These are phyloP conservation scores for Lumnitzera littorea DNA, from an alignment of 345 rosid species.

Conservation along the genomic window DNA sequence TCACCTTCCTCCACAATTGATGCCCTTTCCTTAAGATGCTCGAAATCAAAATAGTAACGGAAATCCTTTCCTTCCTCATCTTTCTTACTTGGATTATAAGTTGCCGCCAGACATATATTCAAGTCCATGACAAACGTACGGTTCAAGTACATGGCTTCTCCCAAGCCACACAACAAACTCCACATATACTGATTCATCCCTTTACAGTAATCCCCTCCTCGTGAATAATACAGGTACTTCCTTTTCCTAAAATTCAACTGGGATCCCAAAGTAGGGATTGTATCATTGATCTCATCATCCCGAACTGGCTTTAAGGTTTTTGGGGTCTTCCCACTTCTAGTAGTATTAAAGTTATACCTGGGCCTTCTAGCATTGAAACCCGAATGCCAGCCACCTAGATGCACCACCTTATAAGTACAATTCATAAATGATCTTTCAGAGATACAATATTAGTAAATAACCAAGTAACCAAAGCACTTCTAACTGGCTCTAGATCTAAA, in stretches of 20 bases:
- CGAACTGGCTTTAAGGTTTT: constrained; percentile 18
- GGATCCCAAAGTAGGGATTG: constrained; percentile 52
- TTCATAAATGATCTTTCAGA: constrained; percentile 3
- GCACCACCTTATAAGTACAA: constrained; percentile 57
- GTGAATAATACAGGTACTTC: constrained; percentile 71
- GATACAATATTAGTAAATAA: no score
- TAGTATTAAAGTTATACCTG: constrained; percentile 22
- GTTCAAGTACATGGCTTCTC: constrained; percentile 91
- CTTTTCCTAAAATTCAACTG: constrained; percentile 62
- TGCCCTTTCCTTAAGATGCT: constrained; percentile 80
- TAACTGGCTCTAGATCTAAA: no score
- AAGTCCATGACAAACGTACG: constrained; percentile 89
- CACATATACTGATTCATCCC: constrained; percentile 94
- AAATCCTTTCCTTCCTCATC: constrained; percentile 91
- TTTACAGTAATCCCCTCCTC: constrained; percentile 90
- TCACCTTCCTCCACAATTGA: constrained; percentile 77
- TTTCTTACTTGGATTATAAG: constrained; percentile 53
- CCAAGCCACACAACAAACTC: constrained; percentile 95
- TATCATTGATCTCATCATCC: constrained; percentile 65
- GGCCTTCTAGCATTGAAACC: constrained; percentile 72
- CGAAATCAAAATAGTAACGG: constrained; percentile 79
- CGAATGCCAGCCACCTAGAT: constrained; percentile 73
- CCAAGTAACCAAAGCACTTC: no score
- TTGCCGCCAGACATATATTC: constrained; percentile 61
- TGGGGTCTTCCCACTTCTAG: constrained; percentile 17